Conservation (phyloP, 495 filamentous ascomycete species). For the Pseudotulostoma volvatum region DNA sequence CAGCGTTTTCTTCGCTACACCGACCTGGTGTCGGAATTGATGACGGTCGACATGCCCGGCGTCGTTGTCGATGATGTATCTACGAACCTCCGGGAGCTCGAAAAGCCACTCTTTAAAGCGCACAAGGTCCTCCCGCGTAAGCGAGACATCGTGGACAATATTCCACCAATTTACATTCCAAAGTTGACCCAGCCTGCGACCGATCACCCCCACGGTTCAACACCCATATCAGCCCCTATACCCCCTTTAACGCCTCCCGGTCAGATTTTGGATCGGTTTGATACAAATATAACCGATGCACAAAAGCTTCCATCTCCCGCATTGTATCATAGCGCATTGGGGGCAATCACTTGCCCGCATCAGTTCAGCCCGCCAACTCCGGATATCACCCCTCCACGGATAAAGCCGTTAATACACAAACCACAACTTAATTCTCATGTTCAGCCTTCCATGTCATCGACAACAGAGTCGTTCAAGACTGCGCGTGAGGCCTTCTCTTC, state of each 20-base stretch:
- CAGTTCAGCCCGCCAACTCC: slow-evolving; percentile 57
- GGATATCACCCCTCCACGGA: slow-evolving; percentile 53
- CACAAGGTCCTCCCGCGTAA: slow-evolving; percentile 31
- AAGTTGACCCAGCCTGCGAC: not conserved
- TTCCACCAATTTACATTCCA: slow-evolving; percentile 8
- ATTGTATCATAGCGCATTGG: slow-evolving; percentile 12
- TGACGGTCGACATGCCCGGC: slow-evolving; percentile 23
- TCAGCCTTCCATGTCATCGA: slow-evolving; percentile 29
- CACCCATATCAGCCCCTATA: slow-evolving; percentile 10
- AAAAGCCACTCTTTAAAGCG: slow-evolving; percentile 24
- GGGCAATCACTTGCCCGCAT: slow-evolving; percentile 38
- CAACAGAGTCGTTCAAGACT: slow-evolving; percentile 58
- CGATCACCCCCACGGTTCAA: slow-evolving; percentile 4
- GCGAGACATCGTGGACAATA: slow-evolving; percentile 10
- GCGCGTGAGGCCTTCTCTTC: slow-evolving; percentile 48
- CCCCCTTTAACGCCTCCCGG: slow-evolving; percentile 28
- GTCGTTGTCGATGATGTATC: slow-evolving; percentile 18
- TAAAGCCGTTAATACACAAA: slow-evolving; percentile 25
- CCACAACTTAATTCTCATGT: slow-evolving; percentile 21
- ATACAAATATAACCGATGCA: slow-evolving; percentile 3
- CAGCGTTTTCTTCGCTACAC: too few relatives aligned
- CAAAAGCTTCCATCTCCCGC: slow-evolving; percentile 1
- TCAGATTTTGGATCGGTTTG: slow-evolving; percentile 6
- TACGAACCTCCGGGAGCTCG: slow-evolving; percentile 16
- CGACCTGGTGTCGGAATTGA: too few relatives aligned